phyloP scores from a whole-genome alignment of 441 rosid genomes.

The Erodium moschatum region DNA sequence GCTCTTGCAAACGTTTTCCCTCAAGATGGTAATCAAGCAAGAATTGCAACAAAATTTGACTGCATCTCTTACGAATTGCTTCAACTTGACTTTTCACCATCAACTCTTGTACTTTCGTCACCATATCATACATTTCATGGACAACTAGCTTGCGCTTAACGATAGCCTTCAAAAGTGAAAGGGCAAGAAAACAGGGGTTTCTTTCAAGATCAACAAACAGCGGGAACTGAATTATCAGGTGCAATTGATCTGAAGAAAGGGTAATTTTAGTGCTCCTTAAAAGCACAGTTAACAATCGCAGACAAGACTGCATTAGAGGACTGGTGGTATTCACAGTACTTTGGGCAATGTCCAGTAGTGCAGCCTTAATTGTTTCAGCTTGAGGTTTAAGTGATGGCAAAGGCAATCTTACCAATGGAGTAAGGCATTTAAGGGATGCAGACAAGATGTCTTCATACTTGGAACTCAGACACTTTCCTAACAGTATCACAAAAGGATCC shows the following conservation, averaged over 20 bases:
- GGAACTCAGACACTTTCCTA: constrained; percentile 69
- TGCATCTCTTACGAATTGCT: constrained; percentile 65
- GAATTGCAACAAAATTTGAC: constrained; percentile 68
- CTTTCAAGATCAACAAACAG: constrained; percentile 78
- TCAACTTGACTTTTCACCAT: constrained; percentile 82
- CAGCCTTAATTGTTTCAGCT: constrained; percentile 69
- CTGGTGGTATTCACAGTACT: constrained; percentile 46
- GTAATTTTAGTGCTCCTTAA: constrained; percentile 48
- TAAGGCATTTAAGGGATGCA: constrained; percentile 67
- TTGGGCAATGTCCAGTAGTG: constrained; percentile 62
- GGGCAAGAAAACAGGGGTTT: constrained; percentile 55
- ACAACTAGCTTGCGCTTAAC: constrained; percentile 66
- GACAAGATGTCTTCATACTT: constrained; percentile 76
- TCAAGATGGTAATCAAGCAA: constrained; percentile 66
- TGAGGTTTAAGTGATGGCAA: constrained; percentile 66
- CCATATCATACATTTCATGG: constrained; percentile 78
- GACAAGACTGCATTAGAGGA: constrained; percentile 69
- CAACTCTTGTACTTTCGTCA: constrained; percentile 53
- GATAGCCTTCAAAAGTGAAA: constrained; percentile 73
- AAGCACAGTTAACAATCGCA: constrained; percentile 70
- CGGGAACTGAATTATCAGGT: constrained; percentile 65
- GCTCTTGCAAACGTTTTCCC: constrained; percentile 52
- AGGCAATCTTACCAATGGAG: constrained; percentile 59
- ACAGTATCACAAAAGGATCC: constrained; percentile 73
- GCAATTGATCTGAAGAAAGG: constrained; percentile 69